Base-by-base conservation (phyloP, 306 rosid species). In the Notholithocarpus densiflorus region DNA sequence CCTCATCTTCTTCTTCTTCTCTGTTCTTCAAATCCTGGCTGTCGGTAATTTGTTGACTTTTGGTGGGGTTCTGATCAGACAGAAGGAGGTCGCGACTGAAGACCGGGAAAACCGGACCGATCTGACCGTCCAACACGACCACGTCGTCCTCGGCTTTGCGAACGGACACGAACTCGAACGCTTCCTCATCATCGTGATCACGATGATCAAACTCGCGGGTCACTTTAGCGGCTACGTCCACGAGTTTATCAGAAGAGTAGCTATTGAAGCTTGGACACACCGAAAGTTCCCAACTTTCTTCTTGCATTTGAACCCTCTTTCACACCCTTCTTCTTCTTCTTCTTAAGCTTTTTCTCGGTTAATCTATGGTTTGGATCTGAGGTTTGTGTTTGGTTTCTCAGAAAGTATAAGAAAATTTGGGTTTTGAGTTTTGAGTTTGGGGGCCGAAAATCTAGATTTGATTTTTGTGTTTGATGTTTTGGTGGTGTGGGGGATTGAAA, bases 81-180 rank as follows among this genome's bases (percentile, higher is more conserved):
- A 78, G 21, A 31, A 86, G 76, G 65, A n/a, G n/a, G n/a, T 89
- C 90, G 5, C 87, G 83, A 71, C 89, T 82, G 81, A 92, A 95
- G 43, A 91, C 72, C 2, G 98, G 98, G n/a, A 88, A 89, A 21
- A 61, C 89, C 1, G 83, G 90, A 8, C 73, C 80, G 5, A 70
- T 71, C 29, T 5, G 62, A 52, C 75, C 75, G 24, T 86, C 82
- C 31, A 82, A 8, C 76, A 75, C 75, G 12, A 80, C 81, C 11
- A 61, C 83, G 5, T 86, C 83, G 5, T 66, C 81, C 1, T 17
- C 74, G 12, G 77, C 34, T 13, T 64, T 78, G 1, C 8, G 77
- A 65, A 88, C 81, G 59, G 92, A 87, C 21, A 89, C 85, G 87
- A 94, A 95, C 57, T 95, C 97, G 64, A 23, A 31, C 2, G 60